These are phyloP conservation scores for Saccharomycopsis crataegensis DNA, from an alignment of 1,139 yeast genomes.

Conservation along the genomic window DNA sequence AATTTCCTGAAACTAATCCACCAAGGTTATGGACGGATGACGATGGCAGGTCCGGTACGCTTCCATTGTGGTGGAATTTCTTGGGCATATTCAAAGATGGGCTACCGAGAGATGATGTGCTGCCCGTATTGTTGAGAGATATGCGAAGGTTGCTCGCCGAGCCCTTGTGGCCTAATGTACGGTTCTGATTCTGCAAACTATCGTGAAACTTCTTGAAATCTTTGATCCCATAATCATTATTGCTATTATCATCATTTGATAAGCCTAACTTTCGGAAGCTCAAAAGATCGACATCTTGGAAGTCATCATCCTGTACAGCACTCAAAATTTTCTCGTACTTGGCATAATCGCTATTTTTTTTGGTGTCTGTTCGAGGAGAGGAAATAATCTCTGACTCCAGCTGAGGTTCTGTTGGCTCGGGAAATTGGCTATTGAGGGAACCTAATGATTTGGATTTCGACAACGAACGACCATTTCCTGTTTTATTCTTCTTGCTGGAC, in stretches of 20 bases:
- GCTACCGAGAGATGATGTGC: slow-evolving; percentile 8
- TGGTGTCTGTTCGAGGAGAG: background rate
- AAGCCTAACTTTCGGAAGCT: background rate
- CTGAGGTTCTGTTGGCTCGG: background rate
- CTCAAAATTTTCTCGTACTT: slow-evolving; percentile 13
- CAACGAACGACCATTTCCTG: slow-evolving; percentile 5
- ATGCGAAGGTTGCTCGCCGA: slow-evolving; percentile 5
- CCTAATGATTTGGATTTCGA: slow-evolving; percentile 14
- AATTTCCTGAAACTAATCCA: background rate
- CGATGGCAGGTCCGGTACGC: slow-evolving; percentile 5
- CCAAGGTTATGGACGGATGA: slow-evolving; percentile 6
- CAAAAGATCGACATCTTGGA: slow-evolving; percentile 18
- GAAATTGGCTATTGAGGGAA: background rate
- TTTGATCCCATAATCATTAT: background rate
- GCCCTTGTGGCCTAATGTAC: slow-evolving; percentile 4
- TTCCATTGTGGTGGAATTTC: slow-evolving; percentile 6
- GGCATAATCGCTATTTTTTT: background rate
- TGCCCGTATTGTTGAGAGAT: background rate
- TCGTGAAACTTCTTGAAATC: slow-evolving; percentile 18
- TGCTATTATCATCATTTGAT: background rate
- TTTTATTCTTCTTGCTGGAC: background rate
- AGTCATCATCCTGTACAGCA: slow-evolving; percentile 11
- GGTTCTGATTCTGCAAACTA: slow-evolving; percentile 3
- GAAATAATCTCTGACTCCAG: background rate
- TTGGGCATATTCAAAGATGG: slow-evolving; percentile 2